A percentile compares a stretch with the other conserved stretches of the same genome.
Conservation (phyloP, 805 yeast species). For the Ogataea pilisensis region DNA sequence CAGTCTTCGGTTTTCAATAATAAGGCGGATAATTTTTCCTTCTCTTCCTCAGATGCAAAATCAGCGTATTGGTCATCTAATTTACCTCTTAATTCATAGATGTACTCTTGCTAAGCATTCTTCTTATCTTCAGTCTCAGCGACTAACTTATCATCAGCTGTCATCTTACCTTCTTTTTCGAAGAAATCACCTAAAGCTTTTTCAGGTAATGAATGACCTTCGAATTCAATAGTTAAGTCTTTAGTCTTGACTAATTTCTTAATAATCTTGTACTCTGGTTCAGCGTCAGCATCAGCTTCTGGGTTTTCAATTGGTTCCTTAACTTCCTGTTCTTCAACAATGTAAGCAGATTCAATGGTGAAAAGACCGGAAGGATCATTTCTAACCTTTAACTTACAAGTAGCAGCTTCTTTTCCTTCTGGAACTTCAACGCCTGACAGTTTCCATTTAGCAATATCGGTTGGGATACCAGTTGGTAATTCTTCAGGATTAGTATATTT, state of each 20-base stretch:
- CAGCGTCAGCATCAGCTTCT: slow-evolving; percentile 56
- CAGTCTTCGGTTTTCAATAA: slow-evolving; percentile 91
- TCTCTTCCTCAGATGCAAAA: slow-evolving; percentile 90
- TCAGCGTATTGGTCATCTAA: slow-evolving; percentile 85
- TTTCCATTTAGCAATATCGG: slow-evolving; percentile 77
- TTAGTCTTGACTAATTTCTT: slow-evolving; percentile 92
- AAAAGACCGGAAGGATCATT: slow-evolving; percentile 96
- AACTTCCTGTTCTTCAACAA: slow-evolving; percentile 85
- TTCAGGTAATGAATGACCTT: slow-evolving; percentile 59
- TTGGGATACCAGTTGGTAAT: slow-evolving; percentile 66
- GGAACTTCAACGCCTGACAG: slow-evolving; percentile 79
- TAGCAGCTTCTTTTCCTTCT: slow-evolving; percentile 72
- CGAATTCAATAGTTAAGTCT: slow-evolving; percentile 59
- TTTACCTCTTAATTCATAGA: slow-evolving; percentile 95
- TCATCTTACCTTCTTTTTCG: slow-evolving; percentile 82
- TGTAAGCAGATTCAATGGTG: slow-evolving; percentile 90
- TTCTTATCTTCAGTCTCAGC: slow-evolving; percentile 98
- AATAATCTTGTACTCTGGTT: slow-evolving; percentile 84
- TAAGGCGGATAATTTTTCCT: slow-evolving; percentile 67
- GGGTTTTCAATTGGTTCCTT: slow-evolving; percentile 79
- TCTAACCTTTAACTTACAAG: slow-evolving; percentile 91
- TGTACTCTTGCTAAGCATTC: slow-evolving; percentile 97
- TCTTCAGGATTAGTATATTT: slow-evolving; percentile 71
- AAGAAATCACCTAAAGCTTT: slow-evolving; percentile 53
- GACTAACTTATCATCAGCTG: slow-evolving; percentile 89